Base-by-base conservation (phyloP, 345 rosid genomes). In the Gossypium bickii region DNA sequence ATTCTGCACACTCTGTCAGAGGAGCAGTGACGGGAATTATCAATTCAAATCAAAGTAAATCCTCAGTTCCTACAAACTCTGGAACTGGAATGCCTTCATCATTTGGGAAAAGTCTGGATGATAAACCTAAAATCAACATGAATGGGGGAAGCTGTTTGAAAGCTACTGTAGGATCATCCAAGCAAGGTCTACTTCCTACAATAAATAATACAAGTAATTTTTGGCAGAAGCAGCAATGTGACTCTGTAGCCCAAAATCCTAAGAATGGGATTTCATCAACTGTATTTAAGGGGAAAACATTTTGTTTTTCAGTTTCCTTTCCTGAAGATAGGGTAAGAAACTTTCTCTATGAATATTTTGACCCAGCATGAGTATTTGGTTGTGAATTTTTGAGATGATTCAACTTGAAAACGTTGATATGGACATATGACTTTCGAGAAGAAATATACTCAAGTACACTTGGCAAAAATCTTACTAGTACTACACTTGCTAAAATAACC, bases 311-410 rank as follows among this genome's bases (percentile, higher is more conserved):
- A 20, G 73, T 77, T 80, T 85, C 83, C 43, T 93, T 93, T 87
- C 94, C 94, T 84, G 85, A 86, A 81, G 93, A 93, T 72, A 83
- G 89, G 90, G 99, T 95, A 87, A 77, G 92, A 52, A 27, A 17
- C 44, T 9, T 27, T 4, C 62, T 3, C 34, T 65, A 20, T 18
- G 25, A 64, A 52, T 64, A 59, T 44, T 51, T 22, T 60, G 29
- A 22, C 79, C 71, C 53, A 13, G 70, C 65, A 66, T 51, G 59
- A 62, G 43, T 12, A 58, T 55, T 17, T 45, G 57, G 48, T 44
- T 69, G 25, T 43, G 47, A 49, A 45, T 47, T 4, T 11, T 12
- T 11, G 65, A 38, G 43, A 62, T 20, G 24, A 65, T 68, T 71
- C 53, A 34, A 34, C 41, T 43, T 62, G 67, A 66, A 66, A 56